Evolutionary conservation across 2,329 filamentous ascomycete species (phyloP).

Genomic region (Colletotrichum tropicale): DNA sequence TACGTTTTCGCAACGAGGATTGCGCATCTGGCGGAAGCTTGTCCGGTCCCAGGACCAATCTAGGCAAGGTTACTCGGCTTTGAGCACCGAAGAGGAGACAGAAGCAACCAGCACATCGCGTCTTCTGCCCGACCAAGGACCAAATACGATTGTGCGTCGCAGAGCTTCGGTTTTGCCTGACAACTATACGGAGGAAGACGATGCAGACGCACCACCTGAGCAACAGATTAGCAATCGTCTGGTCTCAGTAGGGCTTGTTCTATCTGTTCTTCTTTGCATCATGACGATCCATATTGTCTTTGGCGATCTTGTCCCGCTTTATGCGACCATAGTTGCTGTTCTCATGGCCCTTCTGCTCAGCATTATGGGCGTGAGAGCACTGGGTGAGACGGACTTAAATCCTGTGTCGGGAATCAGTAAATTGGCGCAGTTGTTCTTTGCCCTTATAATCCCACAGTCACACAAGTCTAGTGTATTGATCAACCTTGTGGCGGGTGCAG

Average conservation of each 20-base stretch:
- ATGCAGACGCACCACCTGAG: constrained; percentile 86
- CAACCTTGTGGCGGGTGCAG: constrained; percentile 91
- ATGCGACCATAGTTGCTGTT: constrained; percentile 78
- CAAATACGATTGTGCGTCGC: not conserved
- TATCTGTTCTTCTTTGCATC: constrained; percentile 82
- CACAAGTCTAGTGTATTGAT: constrained; percentile 90
- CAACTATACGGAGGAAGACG: constrained; percentile 46
- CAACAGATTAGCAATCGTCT: constrained; percentile 78
- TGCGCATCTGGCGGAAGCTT: not conserved
- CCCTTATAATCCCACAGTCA: constrained; percentile 80
- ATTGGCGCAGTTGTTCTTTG: constrained; percentile 94
- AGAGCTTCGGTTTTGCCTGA: not conserved
- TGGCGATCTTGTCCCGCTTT: constrained; percentile 78
- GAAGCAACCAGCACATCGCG: not conserved
- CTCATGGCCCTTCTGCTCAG: constrained; percentile 81
- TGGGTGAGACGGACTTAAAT: constrained; percentile 89
- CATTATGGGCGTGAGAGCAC: constrained; percentile 73
- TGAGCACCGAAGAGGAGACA: not conserved
- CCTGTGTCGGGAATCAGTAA: constrained; percentile 97
- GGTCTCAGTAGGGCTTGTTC: constrained; percentile 75
- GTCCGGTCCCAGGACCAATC: not conserved
- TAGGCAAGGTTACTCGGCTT: not conserved
- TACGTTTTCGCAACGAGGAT: not conserved
- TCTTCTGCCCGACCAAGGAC: not conserved
- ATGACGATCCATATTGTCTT: constrained; percentile 84